A percentile compares a stretch with the other conserved stretches of the same genome.
phyloP scores from a whole-genome alignment of 495 filamentous ascomycete genomes.

The Penicillium manginii region DNA sequence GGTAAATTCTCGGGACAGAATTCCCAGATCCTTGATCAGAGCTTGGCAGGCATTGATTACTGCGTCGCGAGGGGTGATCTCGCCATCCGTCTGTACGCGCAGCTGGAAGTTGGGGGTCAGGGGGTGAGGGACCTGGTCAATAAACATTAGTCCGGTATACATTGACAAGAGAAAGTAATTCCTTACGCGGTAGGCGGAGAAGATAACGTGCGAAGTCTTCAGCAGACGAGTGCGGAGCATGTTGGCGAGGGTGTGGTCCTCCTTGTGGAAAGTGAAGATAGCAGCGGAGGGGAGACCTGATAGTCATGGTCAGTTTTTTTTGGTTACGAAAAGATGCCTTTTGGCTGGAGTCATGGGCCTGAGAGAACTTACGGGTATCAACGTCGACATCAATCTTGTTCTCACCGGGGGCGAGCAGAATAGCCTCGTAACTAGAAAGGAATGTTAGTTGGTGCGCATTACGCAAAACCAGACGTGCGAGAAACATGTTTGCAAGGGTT shows the following conservation, averaged over 20 bases:
- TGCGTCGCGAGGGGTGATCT: slow-evolving; percentile 81
- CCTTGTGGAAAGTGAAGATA: slow-evolving; percentile 92
- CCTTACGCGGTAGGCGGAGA: slow-evolving; percentile 84
- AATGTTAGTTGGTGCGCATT: slow-evolving; percentile 8
- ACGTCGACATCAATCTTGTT: slow-evolving; percentile 86
- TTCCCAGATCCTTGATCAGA: slow-evolving; percentile 74
- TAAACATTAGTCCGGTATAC: slow-evolving; percentile 12
- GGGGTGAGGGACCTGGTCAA: slow-evolving; percentile 73
- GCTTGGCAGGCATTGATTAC: slow-evolving; percentile 77
- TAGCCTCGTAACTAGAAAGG: slow-evolving; percentile 79
- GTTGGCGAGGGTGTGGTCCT: slow-evolving; percentile 96
- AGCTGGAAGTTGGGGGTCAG: slow-evolving; percentile 84
- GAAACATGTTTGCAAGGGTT: neutral
- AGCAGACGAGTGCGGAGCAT: slow-evolving; percentile 80
- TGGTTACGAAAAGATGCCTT: too few relatives aligned
- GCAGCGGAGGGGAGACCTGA: slow-evolving; percentile 78
- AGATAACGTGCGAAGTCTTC: slow-evolving; percentile 75
- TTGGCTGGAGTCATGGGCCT: too few relatives aligned
- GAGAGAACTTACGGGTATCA: slow-evolving; percentile 77
- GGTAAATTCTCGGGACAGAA: slow-evolving; percentile 83
- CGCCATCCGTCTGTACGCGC: slow-evolving; percentile 90
- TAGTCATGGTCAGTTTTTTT: slow-evolving; percentile 16
- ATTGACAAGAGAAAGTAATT: neutral
- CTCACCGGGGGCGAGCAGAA: slow-evolving; percentile 82
- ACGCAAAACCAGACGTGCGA: neutral